A percentile compares a stretch with the other conserved stretches of the same genome.
Conservation (phyloP, 139 green algal genomes). For the Pseudopediastrum boryanum region DNA sequence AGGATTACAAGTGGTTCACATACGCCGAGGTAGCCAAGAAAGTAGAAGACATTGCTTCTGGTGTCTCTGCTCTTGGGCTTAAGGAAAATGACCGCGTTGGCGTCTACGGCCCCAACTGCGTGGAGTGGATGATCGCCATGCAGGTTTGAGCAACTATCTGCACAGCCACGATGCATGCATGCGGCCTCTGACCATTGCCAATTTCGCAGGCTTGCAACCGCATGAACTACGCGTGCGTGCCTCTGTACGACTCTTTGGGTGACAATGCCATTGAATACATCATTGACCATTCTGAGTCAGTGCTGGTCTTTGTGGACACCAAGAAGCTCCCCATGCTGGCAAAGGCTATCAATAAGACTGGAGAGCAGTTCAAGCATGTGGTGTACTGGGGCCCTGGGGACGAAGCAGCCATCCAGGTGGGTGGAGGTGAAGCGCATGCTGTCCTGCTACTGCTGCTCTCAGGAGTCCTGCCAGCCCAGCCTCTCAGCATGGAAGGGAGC, state of each 20-base stretch:
- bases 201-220: constrained; percentile 89
- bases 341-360: constrained; percentile 59
- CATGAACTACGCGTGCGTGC: constrained; percentile 85
- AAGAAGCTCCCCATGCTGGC: constrained; percentile 72
- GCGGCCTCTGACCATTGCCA: not conserved
- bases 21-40: constrained; percentile 49
- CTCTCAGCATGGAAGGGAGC: too few species aligned
- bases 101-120: constrained; percentile 85
- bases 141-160: constrained; percentile 58
- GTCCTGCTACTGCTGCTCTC: not conserved
- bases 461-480: too few species aligned
- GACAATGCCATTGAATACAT: constrained; percentile 94
- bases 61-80: constrained; percentile 38
- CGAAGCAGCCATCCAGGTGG: constrained; percentile 52
- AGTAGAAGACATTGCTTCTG: constrained; percentile 48
- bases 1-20: constrained; percentile 46
- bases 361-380: constrained; percentile 65
- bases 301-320: constrained; percentile 47
- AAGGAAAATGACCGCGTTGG: constrained; percentile 44
- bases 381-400: constrained; percentile 80
- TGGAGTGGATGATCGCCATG: constrained; percentile 95
- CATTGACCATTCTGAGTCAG: constrained; percentile 74
- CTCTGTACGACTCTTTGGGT: constrained; percentile 94
- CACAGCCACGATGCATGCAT: not conserved
- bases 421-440: constrained; percentile 39